Conservation (phyloP, 257 asterid species). For the Verbena officinalis region DNA sequence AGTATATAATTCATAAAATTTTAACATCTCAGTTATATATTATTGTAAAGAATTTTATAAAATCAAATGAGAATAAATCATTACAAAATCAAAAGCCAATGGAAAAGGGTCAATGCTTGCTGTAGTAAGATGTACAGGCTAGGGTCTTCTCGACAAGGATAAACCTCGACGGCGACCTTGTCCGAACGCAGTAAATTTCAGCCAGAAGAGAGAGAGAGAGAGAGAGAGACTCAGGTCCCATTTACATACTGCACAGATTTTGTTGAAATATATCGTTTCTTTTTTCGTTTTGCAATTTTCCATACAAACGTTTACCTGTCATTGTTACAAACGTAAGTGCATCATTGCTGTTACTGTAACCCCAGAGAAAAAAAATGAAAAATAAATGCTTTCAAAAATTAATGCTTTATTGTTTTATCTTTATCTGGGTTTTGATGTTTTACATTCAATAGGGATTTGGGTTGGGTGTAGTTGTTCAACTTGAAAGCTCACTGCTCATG, state of each 20-base stretch:
- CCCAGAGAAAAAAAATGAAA: background rate
- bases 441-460: conserved; percentile 28
- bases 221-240: conserved; percentile 35
- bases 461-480: conserved; percentile 46
- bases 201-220: conserved; percentile 28
- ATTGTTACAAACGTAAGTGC: conserved; percentile 54
- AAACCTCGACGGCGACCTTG: conserved; percentile 49
- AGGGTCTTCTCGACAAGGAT: conserved; percentile 20
- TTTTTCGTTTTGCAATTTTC: conserved; percentile 27
- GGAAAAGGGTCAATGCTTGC: background rate
- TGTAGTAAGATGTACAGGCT: background rate
- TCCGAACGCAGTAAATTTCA: conserved; percentile 41
- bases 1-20: too few relatives aligned
- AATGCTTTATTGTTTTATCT: conserved; percentile 21
- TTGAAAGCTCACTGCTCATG: conserved; percentile 35
- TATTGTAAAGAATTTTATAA: too few relatives aligned
- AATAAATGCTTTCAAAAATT: conserved; percentile 16
- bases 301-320: conserved; percentile 39
- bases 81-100: background rate
- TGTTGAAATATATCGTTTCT: conserved; percentile 29
- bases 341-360: conserved; percentile 38
- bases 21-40: too few relatives aligned
- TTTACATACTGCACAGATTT: conserved; percentile 47
- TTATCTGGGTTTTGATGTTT: conserved; percentile 33
- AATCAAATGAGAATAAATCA: background rate